A percentile compares a stretch with the other conserved stretches of the same genome.
Conservation (phyloP, 2,329 filamentous ascomycete species). For the Mycosphaerella arachidis region DNA sequence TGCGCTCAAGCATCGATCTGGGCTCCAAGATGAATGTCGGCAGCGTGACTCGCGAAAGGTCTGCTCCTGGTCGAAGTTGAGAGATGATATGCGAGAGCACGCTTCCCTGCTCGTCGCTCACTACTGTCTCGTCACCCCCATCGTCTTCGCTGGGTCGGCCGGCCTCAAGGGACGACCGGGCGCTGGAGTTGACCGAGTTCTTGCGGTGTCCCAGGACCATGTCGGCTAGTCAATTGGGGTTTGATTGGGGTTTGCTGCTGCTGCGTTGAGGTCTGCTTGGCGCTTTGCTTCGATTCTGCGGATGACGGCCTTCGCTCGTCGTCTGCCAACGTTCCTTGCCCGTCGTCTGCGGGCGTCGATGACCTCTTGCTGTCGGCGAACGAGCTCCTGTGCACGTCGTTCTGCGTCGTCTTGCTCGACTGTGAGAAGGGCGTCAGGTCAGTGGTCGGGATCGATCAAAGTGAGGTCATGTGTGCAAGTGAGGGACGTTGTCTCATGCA, state of each 20-base stretch:
- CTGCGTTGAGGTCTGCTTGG: neutral
- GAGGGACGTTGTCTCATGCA: neutral
- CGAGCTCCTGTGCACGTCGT: neutral
- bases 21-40: constrained; percentile 98
- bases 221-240: constrained; percentile 13
- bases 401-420: neutral
- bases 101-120: constrained; percentile 92
- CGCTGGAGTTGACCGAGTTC: constrained; percentile 40
- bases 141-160: constrained; percentile 36
- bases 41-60: constrained; percentile 87
- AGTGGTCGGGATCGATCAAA: neutral
- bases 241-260: neutral
- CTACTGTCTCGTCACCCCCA: constrained; percentile 60
- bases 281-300: neutral
- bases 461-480: neutral
- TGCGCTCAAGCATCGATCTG: constrained; percentile 94
- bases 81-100: constrained; percentile 97
- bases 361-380: no score
- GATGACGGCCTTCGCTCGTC: neutral
- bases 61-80: constrained; percentile 89
- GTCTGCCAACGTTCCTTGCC: no score
- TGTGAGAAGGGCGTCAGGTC: neutral
- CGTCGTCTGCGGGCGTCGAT: no score
- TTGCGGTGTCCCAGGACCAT: constrained; percentile 50
- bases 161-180: constrained; percentile 41